Evolutionary conservation across 163 green algal genomes (phyloP).

Genomic region (Prototheca cutis): DNA sequence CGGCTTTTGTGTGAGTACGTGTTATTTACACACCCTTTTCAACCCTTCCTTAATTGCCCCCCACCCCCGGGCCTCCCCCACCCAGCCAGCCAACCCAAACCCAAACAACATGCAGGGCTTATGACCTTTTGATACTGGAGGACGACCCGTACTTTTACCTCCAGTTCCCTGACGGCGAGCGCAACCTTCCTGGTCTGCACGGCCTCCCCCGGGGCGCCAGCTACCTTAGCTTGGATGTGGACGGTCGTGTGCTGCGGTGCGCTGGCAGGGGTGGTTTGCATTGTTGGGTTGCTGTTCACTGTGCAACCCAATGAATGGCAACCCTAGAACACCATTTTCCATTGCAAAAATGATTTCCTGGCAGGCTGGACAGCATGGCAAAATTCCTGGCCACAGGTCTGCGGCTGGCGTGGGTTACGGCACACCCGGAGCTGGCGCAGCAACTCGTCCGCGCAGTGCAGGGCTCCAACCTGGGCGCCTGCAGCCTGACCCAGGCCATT

Average conservation of each 20-base stretch:
- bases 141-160: conserved; percentile 83
- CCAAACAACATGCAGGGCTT: conserved; percentile 29
- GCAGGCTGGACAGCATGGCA: conserved; percentile 64
- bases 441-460: conserved; percentile 39
- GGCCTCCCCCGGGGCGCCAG: not conserved
- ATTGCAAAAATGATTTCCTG: too few relatives aligned
- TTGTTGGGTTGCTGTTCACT: too few relatives aligned
- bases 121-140: conserved; percentile 58
- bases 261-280: too few relatives aligned
- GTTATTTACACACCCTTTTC: too few relatives aligned
- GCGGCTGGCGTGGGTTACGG: conserved; percentile 58
- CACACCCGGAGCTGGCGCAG: conserved; percentile 24
- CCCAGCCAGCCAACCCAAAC: not conserved
- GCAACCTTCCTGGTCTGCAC: not conserved
- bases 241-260: conserved; percentile 46
- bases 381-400: conserved; percentile 57
- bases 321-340: too few relatives aligned
- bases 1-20: too few relatives aligned
- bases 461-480: conserved; percentile 40
- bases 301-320: too few relatives aligned
- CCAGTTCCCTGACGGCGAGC: conserved; percentile 33
- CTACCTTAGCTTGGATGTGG: conserved; percentile 40
- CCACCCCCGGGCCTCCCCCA: not conserved
- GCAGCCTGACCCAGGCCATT: conserved; percentile 35
- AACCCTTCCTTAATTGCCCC: too few relatives aligned